phyloP scores from a whole-genome alignment of 1,284 basidiomycete genomes.

The Naganishia cerealis region DNA sequence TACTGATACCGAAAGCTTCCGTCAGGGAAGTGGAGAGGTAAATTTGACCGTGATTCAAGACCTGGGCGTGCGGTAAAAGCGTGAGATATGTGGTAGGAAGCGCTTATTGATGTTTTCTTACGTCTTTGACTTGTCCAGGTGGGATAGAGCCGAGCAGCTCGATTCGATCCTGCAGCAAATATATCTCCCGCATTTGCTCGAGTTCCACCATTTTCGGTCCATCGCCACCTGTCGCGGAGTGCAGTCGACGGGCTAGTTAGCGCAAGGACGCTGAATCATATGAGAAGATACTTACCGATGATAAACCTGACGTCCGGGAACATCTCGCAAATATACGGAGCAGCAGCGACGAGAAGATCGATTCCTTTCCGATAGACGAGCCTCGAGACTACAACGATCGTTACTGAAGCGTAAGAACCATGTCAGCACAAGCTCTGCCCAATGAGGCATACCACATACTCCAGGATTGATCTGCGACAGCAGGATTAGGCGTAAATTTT shows the following conservation, averaged over 20 bases:
- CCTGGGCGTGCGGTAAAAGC: conserved; percentile 55
- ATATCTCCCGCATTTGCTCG: conserved; percentile 91
- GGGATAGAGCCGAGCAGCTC: conserved; percentile 79
- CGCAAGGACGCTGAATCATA: not conserved
- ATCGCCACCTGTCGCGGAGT: conserved; percentile 67
- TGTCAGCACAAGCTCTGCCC: not conserved
- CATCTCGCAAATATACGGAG: conserved; percentile 79
- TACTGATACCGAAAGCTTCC: conserved; percentile 93
- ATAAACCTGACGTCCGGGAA: conserved; percentile 85
- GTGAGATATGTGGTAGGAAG: not conserved
- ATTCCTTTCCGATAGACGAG: conserved; percentile 95
- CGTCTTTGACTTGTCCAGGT: conserved; percentile 78
- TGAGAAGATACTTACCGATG: conserved; percentile 62
- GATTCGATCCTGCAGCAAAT: conserved; percentile 85
- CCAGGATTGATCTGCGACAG: conserved; percentile 58
- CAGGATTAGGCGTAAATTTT: conserved; percentile 70
- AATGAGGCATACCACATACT: conserved; percentile 58
- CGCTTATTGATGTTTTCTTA: conserved; percentile 51
- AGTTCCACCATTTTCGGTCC: conserved; percentile 94
- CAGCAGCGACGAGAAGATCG: conserved; percentile 87
- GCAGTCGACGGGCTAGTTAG: not conserved
- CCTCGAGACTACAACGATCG: conserved; percentile 90
- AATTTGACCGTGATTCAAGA: conserved; percentile 79
- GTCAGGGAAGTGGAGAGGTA: conserved; percentile 95
- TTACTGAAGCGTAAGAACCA: conserved; percentile 61